A percentile compares a stretch with the other conserved stretches of the same genome.
These are phyloP conservation scores for Pseudoperonospora humuli DNA, from an alignment of 352 stramenopile species.

Conservation along the genomic window DNA sequence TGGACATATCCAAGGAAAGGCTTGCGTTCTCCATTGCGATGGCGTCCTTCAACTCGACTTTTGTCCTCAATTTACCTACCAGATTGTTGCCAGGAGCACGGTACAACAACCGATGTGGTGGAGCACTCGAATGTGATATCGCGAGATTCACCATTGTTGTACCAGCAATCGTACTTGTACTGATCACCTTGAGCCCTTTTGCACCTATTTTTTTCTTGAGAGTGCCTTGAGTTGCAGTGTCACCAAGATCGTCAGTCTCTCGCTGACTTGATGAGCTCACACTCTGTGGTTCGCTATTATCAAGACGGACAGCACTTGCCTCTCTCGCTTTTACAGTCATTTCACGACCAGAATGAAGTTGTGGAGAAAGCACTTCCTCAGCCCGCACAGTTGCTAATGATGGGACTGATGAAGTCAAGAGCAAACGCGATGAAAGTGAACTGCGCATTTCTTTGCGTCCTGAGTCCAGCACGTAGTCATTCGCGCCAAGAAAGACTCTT, in stretches of 20 bases:
- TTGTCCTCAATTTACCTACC: constrained; percentile 17
- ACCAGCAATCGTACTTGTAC: constrained; percentile 3
- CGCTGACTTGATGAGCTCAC: constrained; percentile 7
- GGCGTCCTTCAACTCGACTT: constrained; percentile 35
- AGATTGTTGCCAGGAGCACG: constrained; percentile 16
- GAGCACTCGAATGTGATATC: constrained; percentile 2
- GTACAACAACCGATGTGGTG: constrained; percentile 18
- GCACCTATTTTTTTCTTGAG: constrained; percentile 27
- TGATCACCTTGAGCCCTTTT: constrained; percentile 23
- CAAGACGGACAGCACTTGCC: background rate
- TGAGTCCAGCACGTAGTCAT: constrained; percentile 6
- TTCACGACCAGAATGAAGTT: constrained; percentile 6
- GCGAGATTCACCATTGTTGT: constrained; percentile 13
- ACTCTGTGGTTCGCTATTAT: constrained; percentile 4
- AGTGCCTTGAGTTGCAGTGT: constrained; percentile 11
- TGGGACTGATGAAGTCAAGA: constrained; percentile 24
- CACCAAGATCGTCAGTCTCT: constrained; percentile 16
- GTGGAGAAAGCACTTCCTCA: constrained; percentile 10
- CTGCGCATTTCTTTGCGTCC: constrained; percentile 17
- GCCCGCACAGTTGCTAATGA: constrained; percentile 14
- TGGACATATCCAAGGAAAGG: constrained; percentile 32
- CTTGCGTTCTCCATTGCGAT: constrained; percentile 14
- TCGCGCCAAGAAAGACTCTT: constrained; percentile 40
- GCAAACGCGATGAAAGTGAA: constrained; percentile 13
- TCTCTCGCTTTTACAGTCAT: too few relatives aligned